Conservation (phyloP, 768 basidiomycete species). For the Pulveroboletus sp. region DNA sequence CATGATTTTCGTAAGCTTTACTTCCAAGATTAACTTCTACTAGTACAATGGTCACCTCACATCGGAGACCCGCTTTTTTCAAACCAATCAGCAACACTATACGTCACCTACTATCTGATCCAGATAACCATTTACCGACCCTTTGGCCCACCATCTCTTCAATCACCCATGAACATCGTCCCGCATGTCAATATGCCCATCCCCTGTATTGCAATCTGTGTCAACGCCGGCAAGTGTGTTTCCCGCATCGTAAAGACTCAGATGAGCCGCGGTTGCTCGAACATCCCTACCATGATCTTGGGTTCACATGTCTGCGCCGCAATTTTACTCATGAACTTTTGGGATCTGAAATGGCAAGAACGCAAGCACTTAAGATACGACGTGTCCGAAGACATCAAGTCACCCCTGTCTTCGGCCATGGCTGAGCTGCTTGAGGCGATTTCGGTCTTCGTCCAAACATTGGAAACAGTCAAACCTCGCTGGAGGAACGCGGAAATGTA, state of each 20-base stretch:
- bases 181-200: slow-evolving; percentile 34
- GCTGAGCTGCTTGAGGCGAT: slow-evolving; percentile 29
- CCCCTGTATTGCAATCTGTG: slow-evolving; percentile 55
- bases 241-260: slow-evolving; percentile 55
- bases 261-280: slow-evolving; percentile 40
- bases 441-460: slow-evolving; percentile 25
- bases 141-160: slow-evolving; percentile 47
- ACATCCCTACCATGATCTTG: slow-evolving; percentile 41
- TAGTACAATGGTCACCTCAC: slow-evolving; percentile 58
- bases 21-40: neutral
- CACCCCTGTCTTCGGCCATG: slow-evolving; percentile 26
- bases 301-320: slow-evolving; percentile 48
- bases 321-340: slow-evolving; percentile 51
- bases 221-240: slow-evolving; percentile 56
- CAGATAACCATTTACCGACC: slow-evolving; percentile 69
- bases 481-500: slow-evolving; percentile 33
- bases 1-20: slow-evolving; percentile 1
- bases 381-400: slow-evolving; percentile 26
- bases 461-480: slow-evolving; percentile 25
- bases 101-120: slow-evolving; percentile 53
- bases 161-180: slow-evolving; percentile 18
- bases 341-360: slow-evolving; percentile 51
- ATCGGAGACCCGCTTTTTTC: slow-evolving; percentile 45
- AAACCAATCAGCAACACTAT: slow-evolving; percentile 53
- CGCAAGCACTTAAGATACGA: slow-evolving; percentile 27